Base-by-base conservation (phyloP, 306 rosid genomes). In the Prunus campanulata region DNA sequence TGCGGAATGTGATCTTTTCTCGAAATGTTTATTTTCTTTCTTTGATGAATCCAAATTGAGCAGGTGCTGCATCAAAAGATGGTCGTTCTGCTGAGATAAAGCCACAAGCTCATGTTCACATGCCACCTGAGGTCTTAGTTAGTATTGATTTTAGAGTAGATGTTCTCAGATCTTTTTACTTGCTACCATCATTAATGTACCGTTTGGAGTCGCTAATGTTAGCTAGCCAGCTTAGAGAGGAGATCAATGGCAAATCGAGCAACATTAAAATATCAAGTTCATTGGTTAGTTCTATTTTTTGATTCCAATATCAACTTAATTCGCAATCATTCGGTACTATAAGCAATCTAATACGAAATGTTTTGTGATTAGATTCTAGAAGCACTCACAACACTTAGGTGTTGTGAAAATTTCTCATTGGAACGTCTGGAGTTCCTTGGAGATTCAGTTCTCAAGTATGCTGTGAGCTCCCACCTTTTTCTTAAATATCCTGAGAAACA, bases 341-440 rank as follows among this genome's bases (percentile, higher is more conserved):
- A 50, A 70, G 29, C 48, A 24, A 54, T 72, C 72, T 84, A 61
- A 74, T 47, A 11, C 20, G 2, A 39, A 62, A 42, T 79, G 11
- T 47, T 80, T 64, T 72, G 29, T 74, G 11, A 60, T 71, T 77
- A 92, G 97, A 82, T 95, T 83, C 86, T 95, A 50, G 93, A 95
- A 88, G 97, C 97, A 61, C 89, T 89, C 62, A 89, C 98, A 73
- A 86, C 97, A 55, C 78, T 90, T 48, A 83, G 97, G 85, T 90
- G 94, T 70, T 77, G 85, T 47, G 98, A 95, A 82, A 81, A 62
- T 3, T 87, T 90, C 78, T 92, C 96, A 20, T 83, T 90, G 91
- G 97, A 95, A 83, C 96, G 96, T 59, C 87, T 92, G 79, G 97
- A 90, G 79, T 86, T 95, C 75, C 98, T 92, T 11, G 97, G 98